A percentile compares a stretch with the other conserved stretches of the same genome.
phyloP scores from a whole-genome alignment of 306 rosid species.

The Dicorynia guianensis region DNA sequence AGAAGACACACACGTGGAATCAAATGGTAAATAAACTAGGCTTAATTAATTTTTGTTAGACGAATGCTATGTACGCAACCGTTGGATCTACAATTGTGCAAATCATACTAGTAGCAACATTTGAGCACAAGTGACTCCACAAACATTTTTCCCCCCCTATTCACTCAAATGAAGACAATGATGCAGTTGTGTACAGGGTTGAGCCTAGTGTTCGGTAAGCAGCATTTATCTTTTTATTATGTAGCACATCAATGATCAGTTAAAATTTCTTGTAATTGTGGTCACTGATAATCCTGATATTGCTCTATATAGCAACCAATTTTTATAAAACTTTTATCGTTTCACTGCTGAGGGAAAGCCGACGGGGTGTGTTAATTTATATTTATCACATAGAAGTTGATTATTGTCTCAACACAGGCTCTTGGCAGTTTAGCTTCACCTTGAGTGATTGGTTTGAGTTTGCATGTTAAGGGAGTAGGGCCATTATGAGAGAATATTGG shows the following conservation, averaged over 20 bases:
- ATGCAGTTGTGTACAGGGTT: no score
- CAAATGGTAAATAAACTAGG: no score
- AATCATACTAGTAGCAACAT: no score
- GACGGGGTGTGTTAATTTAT: neutral
- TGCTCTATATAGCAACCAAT: neutral
- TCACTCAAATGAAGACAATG: no score
- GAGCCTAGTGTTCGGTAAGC: no score
- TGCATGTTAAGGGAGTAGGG: neutral
- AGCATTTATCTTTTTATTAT: neutral
- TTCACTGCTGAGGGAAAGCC: neutral
- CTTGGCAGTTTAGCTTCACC: neutral
- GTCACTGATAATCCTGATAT: neutral
- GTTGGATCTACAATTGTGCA: no score
- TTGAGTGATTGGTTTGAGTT: neutral
- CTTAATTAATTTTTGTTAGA: no score
- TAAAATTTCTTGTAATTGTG: neutral
- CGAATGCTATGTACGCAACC: no score
- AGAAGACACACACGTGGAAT: no score
- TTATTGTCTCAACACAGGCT: neutral
- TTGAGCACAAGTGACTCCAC: no score
- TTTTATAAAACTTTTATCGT: neutral
- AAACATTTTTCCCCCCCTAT: no score
- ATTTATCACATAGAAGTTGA: neutral
- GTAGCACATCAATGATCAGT: neutral
- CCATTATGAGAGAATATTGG: neutral